Evolutionary conservation across 305 asterid genomes (phyloP), one percentile per base, ranked within the genome.

Genomic region (Solanum hybrid): DNA sequence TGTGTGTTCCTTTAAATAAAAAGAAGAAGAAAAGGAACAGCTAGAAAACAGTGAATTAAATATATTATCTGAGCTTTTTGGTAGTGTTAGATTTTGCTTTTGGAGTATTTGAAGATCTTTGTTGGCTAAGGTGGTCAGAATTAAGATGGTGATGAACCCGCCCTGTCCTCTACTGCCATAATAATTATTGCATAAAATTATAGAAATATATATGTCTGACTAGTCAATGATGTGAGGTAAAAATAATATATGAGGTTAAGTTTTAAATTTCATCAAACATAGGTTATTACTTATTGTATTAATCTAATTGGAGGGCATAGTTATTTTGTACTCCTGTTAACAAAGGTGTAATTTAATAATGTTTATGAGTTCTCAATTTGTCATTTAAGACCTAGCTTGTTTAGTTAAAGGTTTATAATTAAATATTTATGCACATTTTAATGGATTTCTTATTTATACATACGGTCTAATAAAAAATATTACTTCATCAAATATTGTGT

Each of bases 91-190:
- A 93, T 92, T 88, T 42, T 83, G 40, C 36, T 79, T 31, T 90
- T 92, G 92, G 91, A 89, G 81, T 90, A 90, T 88, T 89, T 91
- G 93, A 74, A 90, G 92, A 93, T 91, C 91, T 91, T 87, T 92
- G 93, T 90, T 88, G 92, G 92, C 75, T 71, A 74, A 89, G 90
- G 88, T 81, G 74, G 88, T 81, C 74, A 89, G 83, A 89, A 77
- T 77, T 33, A 77, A 69, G 33, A 89, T 81, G 88, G 69, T 24
- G 88, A 84, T 35, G 88, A 40, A 57, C 42, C 90, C 3, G 12
- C 46, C 80, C 33, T 76, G 74, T 29, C 74, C 24, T n/a, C 1
- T 20, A n/a, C 83, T 22, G 22, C 74, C 57, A 82, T 51, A 31
- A 85, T 57, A 89, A 36, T 90, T 12, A 64, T 89, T 64, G 80